These are phyloP conservation scores for Bacidia gigantensis DNA, from an alignment of 495 filamentous ascomycete species.

Conservation along the genomic window DNA sequence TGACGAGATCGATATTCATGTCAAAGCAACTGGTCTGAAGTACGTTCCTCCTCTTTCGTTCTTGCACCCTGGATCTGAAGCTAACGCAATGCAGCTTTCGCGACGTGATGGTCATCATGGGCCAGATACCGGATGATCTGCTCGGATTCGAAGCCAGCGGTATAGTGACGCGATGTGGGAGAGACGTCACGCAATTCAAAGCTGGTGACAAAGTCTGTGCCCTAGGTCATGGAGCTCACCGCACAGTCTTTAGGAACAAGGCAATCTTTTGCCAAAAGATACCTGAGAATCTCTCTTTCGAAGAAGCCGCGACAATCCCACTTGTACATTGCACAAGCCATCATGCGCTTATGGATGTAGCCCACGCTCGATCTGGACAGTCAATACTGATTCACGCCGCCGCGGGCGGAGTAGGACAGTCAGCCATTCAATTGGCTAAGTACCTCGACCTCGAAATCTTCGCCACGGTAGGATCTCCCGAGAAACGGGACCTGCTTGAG, in stretches of 20 bases:
- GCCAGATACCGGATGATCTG: conserved; percentile 10
- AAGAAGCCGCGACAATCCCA: conserved; percentile 22
- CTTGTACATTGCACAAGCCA: conserved; percentile 24
- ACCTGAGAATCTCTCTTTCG: conserved; percentile 18
- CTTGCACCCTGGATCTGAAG: neutral
- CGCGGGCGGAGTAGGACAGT: conserved; percentile 33
- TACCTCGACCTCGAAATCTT: conserved; percentile 26
- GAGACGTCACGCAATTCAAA: neutral
- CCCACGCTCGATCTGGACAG: conserved; percentile 21
- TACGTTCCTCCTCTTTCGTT: neutral
- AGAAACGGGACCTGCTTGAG: conserved; percentile 28
- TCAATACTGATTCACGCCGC: conserved; percentile 38
- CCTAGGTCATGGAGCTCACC: neutral
- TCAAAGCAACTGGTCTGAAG: conserved; percentile 13
- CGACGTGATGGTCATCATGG: conserved; percentile 16
- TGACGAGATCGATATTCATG: conserved; percentile 10
- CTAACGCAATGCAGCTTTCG: conserved; percentile 7
- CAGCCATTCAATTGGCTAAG: conserved; percentile 32
- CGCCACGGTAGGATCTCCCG: conserved; percentile 30
- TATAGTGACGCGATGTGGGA: conserved; percentile 10
- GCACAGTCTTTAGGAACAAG: conserved; percentile 5
- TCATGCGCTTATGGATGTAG: conserved; percentile 24
- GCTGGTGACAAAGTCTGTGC: conserved; percentile 13
- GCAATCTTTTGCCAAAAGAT: conserved; percentile 7
- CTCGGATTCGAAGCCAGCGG: conserved; percentile 16